Percentiles rank a stretch among this genome's conserved stretches.
These are phyloP conservation scores for Aspergillus pseudoterreus DNA, from an alignment of 2,329 filamentous ascomycete genomes.

Conservation along the genomic window DNA sequence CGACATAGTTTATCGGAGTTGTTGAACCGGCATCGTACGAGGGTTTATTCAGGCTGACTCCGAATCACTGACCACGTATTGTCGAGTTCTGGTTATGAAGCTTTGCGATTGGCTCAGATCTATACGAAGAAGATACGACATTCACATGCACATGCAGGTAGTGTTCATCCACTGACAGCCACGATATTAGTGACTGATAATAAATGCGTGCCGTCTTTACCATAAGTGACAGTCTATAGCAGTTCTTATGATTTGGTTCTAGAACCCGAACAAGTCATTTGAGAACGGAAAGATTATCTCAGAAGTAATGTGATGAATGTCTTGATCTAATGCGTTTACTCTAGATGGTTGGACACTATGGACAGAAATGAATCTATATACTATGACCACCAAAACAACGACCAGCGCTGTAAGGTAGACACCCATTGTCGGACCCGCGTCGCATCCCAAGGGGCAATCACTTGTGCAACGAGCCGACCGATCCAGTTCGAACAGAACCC, in stretches of 20 bases:
- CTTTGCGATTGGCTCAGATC: background rate
- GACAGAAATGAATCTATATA: too few relatives aligned
- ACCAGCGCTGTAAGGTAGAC: background rate
- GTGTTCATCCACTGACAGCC: background rate
- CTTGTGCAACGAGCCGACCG: background rate
- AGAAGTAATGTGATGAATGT: too few relatives aligned
- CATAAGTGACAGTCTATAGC: too few relatives aligned
- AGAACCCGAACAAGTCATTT: too few relatives aligned
- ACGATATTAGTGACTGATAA: too few relatives aligned
- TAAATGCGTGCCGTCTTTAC: too few relatives aligned
- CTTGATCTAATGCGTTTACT: too few relatives aligned
- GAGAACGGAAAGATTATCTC: too few relatives aligned
- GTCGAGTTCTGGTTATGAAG: background rate
- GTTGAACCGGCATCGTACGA: slow-evolving; percentile 2
- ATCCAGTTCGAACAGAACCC: background rate
- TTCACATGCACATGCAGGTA: background rate
- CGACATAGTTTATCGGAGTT: background rate
- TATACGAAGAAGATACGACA: background rate
- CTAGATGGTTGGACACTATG: too few relatives aligned
- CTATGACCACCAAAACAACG: background rate
- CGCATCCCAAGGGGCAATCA: background rate
- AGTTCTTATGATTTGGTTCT: too few relatives aligned
- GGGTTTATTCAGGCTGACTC: background rate
- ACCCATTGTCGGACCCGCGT: background rate
- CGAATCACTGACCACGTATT: background rate